Base-by-base conservation (phyloP, 202 grass and related monocot genomes). In the Setaria italica region DNA sequence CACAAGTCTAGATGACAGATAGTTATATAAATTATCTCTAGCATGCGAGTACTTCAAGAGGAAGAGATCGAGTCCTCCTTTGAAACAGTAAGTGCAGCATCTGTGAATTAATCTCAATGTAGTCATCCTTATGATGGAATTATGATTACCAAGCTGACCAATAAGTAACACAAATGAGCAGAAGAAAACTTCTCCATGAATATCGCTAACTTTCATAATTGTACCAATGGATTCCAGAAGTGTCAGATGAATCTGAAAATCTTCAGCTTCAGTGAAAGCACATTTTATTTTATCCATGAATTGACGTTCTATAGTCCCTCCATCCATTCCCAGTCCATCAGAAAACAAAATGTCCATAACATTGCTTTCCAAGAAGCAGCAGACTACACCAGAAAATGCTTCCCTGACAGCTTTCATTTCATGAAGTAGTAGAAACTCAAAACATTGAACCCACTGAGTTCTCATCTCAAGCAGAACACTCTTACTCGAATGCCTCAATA, bases 361-460 rank as follows among this genome's bases (percentile, higher is more conserved):
- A 37, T 73, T 83, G n/a, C 47, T 82, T 86, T 98, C 88, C 65
- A 98, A 80, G 62, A 98, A 98, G 82, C 93, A 98, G 87, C 78
- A 89, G 78, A 98, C 65, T 78, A 88, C 84, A 62, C 54, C 79
- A 89, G 86, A 92, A 89, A 98, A 98, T 87, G 89, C 90, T 89
- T 95, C 90, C 81, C 95, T 91, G 47, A 95, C 91, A 76, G 82
- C 86, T 83, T 93, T 95, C 41, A 86, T 59, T 87, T 86, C 88
- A 82, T 98, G 90, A 48, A 88, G 82, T 79, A 98, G 82, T 42
- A 98, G 81, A 77, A 95, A 92, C 85, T 94, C 84, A 72, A 98
- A 74, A 90, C 91, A 95, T 19, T 89, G 72, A 70, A 82, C 85
- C 95, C 95, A 98, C 43, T 83, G 79, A 77, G 82, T 76, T 89